These are phyloP conservation scores for Clarireedia paspali DNA, from an alignment of 2,329 filamentous ascomycete species.

Conservation along the genomic window DNA sequence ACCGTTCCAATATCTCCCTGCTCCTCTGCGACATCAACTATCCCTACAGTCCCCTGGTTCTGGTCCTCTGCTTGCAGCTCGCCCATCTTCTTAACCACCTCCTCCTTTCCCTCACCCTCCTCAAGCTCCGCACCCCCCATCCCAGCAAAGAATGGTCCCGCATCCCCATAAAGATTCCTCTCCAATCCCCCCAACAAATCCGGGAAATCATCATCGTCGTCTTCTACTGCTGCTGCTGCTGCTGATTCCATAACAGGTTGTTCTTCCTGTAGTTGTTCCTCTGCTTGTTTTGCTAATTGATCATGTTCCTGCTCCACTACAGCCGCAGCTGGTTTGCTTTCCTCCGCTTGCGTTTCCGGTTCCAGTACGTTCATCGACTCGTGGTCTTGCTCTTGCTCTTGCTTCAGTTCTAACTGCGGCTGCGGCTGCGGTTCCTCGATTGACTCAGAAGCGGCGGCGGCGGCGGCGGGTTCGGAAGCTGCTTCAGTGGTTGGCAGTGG, in stretches of 20 bases:
- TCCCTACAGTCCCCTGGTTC: no score
- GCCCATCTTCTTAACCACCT: no score
- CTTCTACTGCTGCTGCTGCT: constrained; percentile 3
- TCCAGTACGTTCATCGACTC: no score
- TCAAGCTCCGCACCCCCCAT: no score
- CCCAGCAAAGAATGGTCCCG: not conserved
- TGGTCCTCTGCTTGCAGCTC: no score
- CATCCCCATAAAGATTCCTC: constrained; percentile 16
- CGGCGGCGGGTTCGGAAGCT: not conserved
- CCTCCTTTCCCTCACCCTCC: no score
- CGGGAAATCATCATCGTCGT: constrained; percentile 21
- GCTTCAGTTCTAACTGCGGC: not conserved
- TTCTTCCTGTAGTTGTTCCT: not conserved
- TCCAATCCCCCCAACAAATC: constrained; percentile 25
- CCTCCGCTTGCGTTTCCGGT: no score
- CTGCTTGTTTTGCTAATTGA: no score
- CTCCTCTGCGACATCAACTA: no score
- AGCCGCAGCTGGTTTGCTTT: no score
- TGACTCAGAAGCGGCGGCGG: not conserved
- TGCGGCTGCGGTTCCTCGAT: not conserved
- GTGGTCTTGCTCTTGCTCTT: not conserved
- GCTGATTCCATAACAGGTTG: not conserved
- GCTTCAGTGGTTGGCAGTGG: not conserved
- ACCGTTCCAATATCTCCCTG: no score
- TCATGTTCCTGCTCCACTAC: no score